Evolutionary conservation across 345 rosid species (phyloP).

Genomic region (Populus davidiana): DNA sequence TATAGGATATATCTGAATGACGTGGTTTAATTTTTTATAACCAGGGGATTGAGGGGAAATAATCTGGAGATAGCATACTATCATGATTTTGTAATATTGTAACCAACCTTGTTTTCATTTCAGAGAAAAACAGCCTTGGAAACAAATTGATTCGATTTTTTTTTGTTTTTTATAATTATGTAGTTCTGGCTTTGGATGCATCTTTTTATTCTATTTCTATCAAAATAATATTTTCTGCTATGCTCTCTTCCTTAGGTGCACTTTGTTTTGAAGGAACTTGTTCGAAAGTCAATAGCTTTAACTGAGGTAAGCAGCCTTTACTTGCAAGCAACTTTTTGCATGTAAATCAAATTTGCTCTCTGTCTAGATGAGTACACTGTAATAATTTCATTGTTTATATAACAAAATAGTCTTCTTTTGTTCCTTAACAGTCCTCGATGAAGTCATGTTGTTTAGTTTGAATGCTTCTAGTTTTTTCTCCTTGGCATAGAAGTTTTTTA

Average conservation of each 20-base stretch:
- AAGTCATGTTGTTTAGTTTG: neutral
- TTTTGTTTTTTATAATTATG: neutral
- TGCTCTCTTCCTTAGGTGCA: constrained; percentile 56
- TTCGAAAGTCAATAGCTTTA: constrained; percentile 84
- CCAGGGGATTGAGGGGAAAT: neutral
- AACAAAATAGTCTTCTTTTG: neutral
- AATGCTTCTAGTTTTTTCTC: neutral
- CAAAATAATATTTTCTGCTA: neutral
- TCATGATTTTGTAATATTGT: neutral
- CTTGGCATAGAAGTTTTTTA: no score
- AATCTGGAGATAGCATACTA: neutral
- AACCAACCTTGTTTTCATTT: neutral
- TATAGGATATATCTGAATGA: no score
- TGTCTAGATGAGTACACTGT: neutral
- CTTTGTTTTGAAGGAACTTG: constrained; percentile 91
- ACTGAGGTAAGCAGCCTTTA: constrained; percentile 65
- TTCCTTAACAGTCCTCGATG: neutral
- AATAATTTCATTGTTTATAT: no score
- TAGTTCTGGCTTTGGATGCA: neutral
- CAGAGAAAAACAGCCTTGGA: neutral
- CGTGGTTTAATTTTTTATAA: neutral
- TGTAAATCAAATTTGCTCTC: neutral
- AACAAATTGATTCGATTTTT: neutral
- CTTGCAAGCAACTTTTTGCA: constrained; percentile 1
- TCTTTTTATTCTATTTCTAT: neutral